Evolutionary conservation across 257 asterid genomes (phyloP).

Genomic region (Nicotiana tabacum): DNA sequence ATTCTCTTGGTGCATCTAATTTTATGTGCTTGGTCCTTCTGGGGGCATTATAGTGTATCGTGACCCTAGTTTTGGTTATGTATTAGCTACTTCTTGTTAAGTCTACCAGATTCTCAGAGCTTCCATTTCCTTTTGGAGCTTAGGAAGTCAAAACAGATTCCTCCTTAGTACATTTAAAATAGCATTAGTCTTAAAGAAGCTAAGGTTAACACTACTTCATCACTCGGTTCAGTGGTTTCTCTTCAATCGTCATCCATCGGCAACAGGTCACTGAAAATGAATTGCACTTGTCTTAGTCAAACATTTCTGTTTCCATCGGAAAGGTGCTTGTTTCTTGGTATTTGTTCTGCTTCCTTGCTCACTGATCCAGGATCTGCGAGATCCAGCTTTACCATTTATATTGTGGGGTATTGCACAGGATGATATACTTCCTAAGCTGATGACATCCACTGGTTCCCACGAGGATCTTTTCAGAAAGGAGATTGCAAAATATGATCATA

Average conservation of each 20-base stretch:
- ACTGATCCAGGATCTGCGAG: background rate
- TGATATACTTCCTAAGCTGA: slow-evolving; percentile 90
- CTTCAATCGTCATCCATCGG: background rate
- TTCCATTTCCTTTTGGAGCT: background rate
- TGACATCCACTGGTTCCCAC: slow-evolving; percentile 79
- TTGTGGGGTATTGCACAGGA: slow-evolving; percentile 50
- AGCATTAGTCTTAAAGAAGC: background rate
- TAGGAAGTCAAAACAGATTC: slow-evolving; percentile 1
- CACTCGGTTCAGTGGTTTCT: background rate
- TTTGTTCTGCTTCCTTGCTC: background rate
- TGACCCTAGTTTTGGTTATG: background rate
- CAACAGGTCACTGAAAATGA: background rate
- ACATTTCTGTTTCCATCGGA: background rate
- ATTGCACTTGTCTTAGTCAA: background rate
- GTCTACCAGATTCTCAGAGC: background rate
- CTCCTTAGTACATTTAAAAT: background rate
- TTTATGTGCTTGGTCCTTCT: background rate
- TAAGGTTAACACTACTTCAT: background rate
- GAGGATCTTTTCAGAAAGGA: slow-evolving; percentile 96
- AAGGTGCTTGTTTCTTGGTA: background rate
- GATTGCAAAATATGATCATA: slow-evolving; percentile 75
- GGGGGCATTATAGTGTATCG: background rate
- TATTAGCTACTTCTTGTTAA: background rate
- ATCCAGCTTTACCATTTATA: background rate
- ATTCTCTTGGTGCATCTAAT: background rate